Evolutionary conservation across 495 filamentous ascomycete genomes (phyloP), one percentile per base, ranked within the genome.

Genomic region (Daldinia childiae): DNA sequence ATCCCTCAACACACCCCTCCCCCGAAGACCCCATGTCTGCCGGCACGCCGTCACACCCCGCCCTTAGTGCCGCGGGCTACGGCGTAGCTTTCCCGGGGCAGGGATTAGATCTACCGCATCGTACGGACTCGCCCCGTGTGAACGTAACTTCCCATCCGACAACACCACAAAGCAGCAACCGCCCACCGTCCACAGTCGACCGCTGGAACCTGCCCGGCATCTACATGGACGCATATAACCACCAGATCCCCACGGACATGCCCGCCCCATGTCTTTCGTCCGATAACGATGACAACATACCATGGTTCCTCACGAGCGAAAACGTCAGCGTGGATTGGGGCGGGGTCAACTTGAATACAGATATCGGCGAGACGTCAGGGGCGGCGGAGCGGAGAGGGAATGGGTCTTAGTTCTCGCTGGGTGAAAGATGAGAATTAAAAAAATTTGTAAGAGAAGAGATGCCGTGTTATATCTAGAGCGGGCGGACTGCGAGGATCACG

Each of bases 301-400:
- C 68, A 19, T 71, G 68, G 68, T 51, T 19, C n/a, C 11, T 71
- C 19, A 26, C 50, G 12, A 30, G 50, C 26, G 50, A 48, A 24
- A 48, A 48, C 5, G 7, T 48, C 6, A 48, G 19, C 3, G 43
- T 48, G 43, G 43, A 48, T 1, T 48, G 43, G 43, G 43, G 43
- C 43, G 43, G 43, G 4, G 43, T 5, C 43, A 48, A 1, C 17
- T 48, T 48, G 9, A 48, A 3, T 48, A 2, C 19, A 9, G 43
- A 12, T 11, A 9, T 11, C 9, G 43, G 19, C 2, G 43, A 12
- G 43, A 24, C 43, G 2, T 45, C 17, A 21, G 17, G 17, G 43
- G 19, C 17, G 17, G 43, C 17, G 19, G 19, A 24, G 17, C 9
- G 3, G 24, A 48, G 43, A 12, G 17, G 19, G 9, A 4, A 24